phyloP scores from a whole-genome alignment of 2,329 filamentous ascomycete species.

The Scedosporium dehoogii region DNA sequence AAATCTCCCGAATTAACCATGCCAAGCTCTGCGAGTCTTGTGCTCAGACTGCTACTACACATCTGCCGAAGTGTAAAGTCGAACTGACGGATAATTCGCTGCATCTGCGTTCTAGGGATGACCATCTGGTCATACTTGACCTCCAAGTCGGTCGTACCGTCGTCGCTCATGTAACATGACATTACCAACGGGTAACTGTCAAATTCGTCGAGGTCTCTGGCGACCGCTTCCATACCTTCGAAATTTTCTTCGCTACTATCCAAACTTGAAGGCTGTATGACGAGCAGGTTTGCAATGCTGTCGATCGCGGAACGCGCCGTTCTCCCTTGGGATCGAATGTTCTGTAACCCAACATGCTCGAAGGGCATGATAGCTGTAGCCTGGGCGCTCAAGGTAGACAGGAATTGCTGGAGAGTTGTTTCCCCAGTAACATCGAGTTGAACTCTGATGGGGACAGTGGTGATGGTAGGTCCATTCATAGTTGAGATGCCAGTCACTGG shows the following conservation, averaged over 20 bases:
- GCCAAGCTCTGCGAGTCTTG: too few relatives aligned
- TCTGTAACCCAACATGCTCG: constrained; percentile 21
- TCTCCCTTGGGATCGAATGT: constrained; percentile 15
- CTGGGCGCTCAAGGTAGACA: constrained; percentile 17
- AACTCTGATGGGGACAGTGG: constrained; percentile 12
- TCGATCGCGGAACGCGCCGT: neutral
- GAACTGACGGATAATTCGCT: too few relatives aligned
- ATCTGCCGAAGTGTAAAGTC: too few relatives aligned
- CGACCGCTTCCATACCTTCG: too few relatives aligned
- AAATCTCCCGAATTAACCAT: neutral
- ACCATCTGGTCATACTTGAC: too few relatives aligned
- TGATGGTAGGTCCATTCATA: constrained; percentile 12
- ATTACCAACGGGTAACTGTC: too few relatives aligned
- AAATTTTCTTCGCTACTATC: neutral
- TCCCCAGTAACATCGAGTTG: neutral
- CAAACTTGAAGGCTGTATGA: neutral
- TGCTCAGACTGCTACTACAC: too few relatives aligned
- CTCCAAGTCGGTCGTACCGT: too few relatives aligned
- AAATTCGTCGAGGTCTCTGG: too few relatives aligned
- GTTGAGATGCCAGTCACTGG: constrained; percentile 12
- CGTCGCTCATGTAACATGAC: too few relatives aligned
- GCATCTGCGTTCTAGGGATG: too few relatives aligned
- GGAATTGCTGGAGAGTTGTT: constrained; percentile 1
- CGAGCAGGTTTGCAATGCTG: neutral
- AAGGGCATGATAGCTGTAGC: constrained; percentile 16